A percentile compares a stretch with the other conserved stretches of the same genome.
Conservation (phyloP, 176 grass and related monocot species). For the Tillandsia fasciculata region DNA sequence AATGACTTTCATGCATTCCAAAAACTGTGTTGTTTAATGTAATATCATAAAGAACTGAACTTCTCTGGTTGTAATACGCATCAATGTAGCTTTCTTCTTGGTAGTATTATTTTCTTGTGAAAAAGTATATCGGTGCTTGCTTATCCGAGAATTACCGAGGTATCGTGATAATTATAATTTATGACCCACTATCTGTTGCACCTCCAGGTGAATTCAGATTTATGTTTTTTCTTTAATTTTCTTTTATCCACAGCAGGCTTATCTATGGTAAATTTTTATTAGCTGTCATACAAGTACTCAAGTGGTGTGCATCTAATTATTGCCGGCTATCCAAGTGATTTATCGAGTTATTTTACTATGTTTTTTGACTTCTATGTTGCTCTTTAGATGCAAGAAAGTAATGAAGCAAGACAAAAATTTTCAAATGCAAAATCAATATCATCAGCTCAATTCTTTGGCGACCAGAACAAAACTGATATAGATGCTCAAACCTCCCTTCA, state of each 20-base stretch:
- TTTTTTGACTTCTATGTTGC: slow-evolving; percentile 11
- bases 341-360: slow-evolving; percentile 4
- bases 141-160: not conserved
- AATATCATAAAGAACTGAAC: not conserved
- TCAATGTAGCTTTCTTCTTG: not conserved
- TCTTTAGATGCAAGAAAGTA: slow-evolving; percentile 65
- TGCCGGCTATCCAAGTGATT: not conserved
- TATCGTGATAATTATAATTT: no score
- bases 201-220: no score
- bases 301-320: not conserved
- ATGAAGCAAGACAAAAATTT: slow-evolving; percentile 85
- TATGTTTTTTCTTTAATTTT: no score
- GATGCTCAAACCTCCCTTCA: slow-evolving; percentile 74
- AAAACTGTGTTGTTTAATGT: no score
- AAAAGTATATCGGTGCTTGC: not conserved
- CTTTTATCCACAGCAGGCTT: no score
- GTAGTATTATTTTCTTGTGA: not conserved
- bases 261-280: no score
- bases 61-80: not conserved
- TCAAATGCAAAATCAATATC: slow-evolving; percentile 99
- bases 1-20: not conserved
- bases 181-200: no score
- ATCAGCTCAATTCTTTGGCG: slow-evolving; percentile 86
- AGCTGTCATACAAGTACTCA: no score
- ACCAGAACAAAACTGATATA: slow-evolving; percentile 44